Percentiles rank a stretch among this genome's conserved stretches.
Conservation (phyloP, 2,329 filamentous ascomycete genomes). For the Ceratocystis albifundus region DNA sequence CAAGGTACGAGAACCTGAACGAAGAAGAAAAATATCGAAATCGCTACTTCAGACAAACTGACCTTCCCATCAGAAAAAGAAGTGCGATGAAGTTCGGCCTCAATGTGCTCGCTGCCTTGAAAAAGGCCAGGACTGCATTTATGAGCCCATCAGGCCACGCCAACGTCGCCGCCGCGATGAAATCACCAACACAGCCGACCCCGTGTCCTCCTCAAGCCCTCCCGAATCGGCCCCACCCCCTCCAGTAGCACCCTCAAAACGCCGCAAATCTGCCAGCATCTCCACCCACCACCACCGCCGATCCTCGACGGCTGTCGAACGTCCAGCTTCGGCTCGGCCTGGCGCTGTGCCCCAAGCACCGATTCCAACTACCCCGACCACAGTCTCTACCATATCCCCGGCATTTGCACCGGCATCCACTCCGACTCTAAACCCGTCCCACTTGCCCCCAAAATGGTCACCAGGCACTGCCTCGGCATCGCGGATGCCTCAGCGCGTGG, state of each 20-base stretch:
- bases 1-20: slow-evolving; percentile 17
- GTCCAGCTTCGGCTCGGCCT: background rate
- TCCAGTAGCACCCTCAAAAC: background rate
- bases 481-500: background rate
- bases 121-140: slow-evolving; percentile 38
- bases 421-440: background rate
- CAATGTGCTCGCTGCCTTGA: slow-evolving; percentile 42
- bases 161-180: slow-evolving; percentile 29
- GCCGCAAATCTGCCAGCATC: background rate
- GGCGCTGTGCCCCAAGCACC: background rate
- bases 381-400: background rate
- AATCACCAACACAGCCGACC: background rate
- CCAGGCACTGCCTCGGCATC: background rate
- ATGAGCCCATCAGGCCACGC: slow-evolving; percentile 38
- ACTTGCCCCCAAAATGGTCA: slow-evolving; percentile 6
- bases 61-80: slow-evolving; percentile 40
- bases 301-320: background rate
- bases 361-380: background rate
- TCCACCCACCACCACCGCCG: slow-evolving; percentile 3
- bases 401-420: background rate
- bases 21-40: background rate
- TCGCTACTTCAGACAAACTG: background rate
- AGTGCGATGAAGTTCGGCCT: slow-evolving; percentile 44
- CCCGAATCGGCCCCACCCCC: background rate
- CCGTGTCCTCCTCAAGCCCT: background rate